A percentile compares a stretch with the other conserved stretches of the same genome.
phyloP scores from a whole-genome alignment of 1,284 basidiomycete species.

The Puccinia horiana region DNA sequence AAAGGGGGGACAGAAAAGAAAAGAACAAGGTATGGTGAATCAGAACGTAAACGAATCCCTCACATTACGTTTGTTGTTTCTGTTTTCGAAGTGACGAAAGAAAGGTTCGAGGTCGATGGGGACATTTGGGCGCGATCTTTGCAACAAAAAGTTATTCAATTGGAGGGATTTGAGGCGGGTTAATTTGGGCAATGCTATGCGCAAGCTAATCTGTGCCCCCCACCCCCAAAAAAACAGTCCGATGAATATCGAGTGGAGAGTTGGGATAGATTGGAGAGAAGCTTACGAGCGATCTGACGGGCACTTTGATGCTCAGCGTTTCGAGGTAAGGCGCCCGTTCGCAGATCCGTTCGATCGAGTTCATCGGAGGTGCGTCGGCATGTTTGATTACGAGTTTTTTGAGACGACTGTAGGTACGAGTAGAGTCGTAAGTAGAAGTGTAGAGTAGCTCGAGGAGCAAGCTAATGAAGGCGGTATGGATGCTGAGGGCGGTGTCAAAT shows the following conservation, averaged over 20 bases:
- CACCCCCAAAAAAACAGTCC: background rate
- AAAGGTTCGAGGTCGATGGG: background rate
- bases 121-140: background rate
- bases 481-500: constrained; percentile 17
- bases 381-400: constrained; percentile 17
- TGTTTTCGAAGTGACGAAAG: background rate
- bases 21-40: background rate
- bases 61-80: background rate
- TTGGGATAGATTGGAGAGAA: background rate
- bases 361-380: constrained; percentile 4
- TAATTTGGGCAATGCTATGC: background rate
- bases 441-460: constrained; percentile 19
- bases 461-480: constrained; percentile 20
- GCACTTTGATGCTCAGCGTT: background rate
- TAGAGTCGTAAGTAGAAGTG: background rate
- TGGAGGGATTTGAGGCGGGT: background rate
- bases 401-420: background rate
- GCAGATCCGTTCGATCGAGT: constrained; percentile 21
- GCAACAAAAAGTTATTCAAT: constrained; percentile 3
- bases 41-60: background rate
- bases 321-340: constrained; percentile 11
- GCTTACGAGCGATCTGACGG: constrained; percentile 4
- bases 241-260: background rate
- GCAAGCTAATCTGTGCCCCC: background rate
- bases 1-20: background rate